Base-by-base conservation (phyloP, 2,329 filamentous ascomycete species). In the Monilinia fructicola region DNA sequence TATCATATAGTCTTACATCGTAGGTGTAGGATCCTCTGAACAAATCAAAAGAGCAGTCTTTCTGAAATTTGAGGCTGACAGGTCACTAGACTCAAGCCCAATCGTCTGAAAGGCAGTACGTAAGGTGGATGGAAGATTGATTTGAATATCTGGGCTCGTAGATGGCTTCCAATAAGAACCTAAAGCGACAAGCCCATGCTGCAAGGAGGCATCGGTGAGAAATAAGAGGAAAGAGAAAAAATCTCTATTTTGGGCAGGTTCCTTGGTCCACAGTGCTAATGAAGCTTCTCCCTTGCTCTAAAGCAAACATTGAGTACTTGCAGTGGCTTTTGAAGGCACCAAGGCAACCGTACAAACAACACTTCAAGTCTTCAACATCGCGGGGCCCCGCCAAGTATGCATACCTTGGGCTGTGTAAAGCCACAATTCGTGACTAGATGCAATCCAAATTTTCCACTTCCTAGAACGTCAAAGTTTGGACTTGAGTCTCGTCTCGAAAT, bases 61-160 rank as follows among this genome's bases (percentile, higher is more conserved):
- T 14, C n/a, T 14, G 23, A 16, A 61, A 40, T 14, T 40, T 61
- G 58, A 61, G 58, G 44, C 58, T 40, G 44, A 18, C 46, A 12
- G 31, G 58, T 60, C 44, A 50, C 58, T 40, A 61, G 58, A 61
- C 31, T 60, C 28, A 23, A 50, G 9, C 2, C 21, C 58, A 61
- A 52, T 40, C 12, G 35, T 18, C 58, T 50, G 2, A 23, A 40
- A 61, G 44, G n/a, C 58, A 50, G 12, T 21, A 59, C 26, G 26
- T 31, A 60, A 28, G 9, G 28, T 44, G 44, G 21, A 28, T 31
- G 55, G 14, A 46, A 2, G 46, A 58, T 44, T 3, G 4, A n/a
- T 14, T 56, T 42, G 54, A 23, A 26, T 42, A 16, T 46, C 14
- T 46, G 46, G 46, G 46, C 11, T n/a, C 46, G 11, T 52, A 59